phyloP scores from a whole-genome alignment of 257 asterid species.

The Solanum tarijense region DNA sequence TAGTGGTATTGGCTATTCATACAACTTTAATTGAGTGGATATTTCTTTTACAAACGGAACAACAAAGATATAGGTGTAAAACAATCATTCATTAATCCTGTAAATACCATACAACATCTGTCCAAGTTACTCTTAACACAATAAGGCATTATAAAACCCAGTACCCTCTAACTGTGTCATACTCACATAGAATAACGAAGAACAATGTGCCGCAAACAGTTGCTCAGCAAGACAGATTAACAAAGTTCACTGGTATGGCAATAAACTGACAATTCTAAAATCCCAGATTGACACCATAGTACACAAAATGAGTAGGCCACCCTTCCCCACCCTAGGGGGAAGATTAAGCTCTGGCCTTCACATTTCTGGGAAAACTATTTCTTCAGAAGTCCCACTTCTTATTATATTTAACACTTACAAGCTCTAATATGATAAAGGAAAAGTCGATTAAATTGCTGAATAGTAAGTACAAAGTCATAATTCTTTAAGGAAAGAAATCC shows the following conservation, averaged over 20 bases:
- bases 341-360: neutral
- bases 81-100: neutral
- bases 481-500: slow-evolving; percentile 7
- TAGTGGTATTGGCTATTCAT: neutral
- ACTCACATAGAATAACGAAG: neutral
- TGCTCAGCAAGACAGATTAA: neutral
- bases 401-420: neutral
- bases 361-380: neutral
- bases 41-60: neutral
- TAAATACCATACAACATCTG: neutral
- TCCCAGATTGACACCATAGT: neutral
- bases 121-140: neutral
- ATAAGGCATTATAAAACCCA: neutral
- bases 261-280: neutral
- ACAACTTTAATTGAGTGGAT: neutral
- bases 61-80: neutral
- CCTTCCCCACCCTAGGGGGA: neutral
- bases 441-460: neutral
- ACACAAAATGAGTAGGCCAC: neutral
- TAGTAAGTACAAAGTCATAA: neutral
- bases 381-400: neutral
- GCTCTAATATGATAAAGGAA: neutral
- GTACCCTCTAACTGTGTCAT: neutral
- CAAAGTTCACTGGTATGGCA: neutral
- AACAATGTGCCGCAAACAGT: neutral